A percentile compares a stretch with the other conserved stretches of the same genome.
phyloP scores from a whole-genome alignment of 2,329 filamentous ascomycete species.

The Plectosphaerella plurivora region DNA sequence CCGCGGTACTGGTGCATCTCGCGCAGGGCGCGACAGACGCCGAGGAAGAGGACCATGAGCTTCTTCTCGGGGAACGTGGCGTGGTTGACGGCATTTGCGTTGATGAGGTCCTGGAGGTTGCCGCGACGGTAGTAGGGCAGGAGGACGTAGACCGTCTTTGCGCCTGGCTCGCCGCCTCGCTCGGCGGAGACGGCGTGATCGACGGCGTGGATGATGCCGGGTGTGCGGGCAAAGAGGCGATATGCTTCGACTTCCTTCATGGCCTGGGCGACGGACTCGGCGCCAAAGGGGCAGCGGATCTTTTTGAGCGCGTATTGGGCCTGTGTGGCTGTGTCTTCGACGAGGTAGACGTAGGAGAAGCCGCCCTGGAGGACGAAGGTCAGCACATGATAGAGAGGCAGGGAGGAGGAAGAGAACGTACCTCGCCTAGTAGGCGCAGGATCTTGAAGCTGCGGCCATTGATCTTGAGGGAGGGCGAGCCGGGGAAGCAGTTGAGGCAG shows the following conservation, averaged over 20 bases:
- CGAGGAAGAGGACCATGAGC: conserved; percentile 86
- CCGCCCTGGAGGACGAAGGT: conserved; percentile 59
- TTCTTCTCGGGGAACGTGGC: conserved; percentile 81
- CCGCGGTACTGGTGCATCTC: conserved; percentile 88
- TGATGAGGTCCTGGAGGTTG: conserved; percentile 97
- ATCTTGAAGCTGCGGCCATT: conserved; percentile 96
- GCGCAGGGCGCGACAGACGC: conserved; percentile 82
- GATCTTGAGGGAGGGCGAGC: conserved; percentile 90
- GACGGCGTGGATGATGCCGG: conserved; percentile 81
- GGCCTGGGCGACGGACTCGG: conserved; percentile 90
- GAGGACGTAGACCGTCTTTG: conserved; percentile 95
- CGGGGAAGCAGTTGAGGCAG: conserved; percentile 95
- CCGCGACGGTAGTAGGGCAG: conserved; percentile 93
- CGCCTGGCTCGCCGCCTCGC: conserved; percentile 51
- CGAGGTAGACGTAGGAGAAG: conserved; percentile 98
- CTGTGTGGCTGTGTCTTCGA: conserved; percentile 81
- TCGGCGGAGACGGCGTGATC: conserved; percentile 81
- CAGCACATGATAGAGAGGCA: background rate
- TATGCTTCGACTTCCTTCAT: conserved; percentile 98
- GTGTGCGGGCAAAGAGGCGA: conserved; percentile 75
- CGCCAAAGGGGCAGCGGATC: conserved; percentile 96
- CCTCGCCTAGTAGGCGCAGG: conserved; percentile 85
- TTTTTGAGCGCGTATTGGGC: conserved; percentile 89
- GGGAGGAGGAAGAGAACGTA: conserved; percentile 32
- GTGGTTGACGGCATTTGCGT: conserved; percentile 96